phyloP scores from a whole-genome alignment of 805 yeast species.

The Candida koratica region DNA sequence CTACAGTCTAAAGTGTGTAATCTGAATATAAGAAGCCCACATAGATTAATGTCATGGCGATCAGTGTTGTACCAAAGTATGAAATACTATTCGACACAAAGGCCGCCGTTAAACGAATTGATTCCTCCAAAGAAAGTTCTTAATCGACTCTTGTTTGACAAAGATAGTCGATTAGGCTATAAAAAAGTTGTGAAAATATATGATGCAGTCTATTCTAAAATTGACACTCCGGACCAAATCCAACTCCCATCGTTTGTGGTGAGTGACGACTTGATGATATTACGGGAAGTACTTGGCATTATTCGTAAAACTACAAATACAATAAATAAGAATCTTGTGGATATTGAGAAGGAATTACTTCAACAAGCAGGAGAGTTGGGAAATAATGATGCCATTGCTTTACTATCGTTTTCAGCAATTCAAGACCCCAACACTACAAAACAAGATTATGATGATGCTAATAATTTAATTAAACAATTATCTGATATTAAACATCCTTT shows the following conservation, averaged over 20 bases:
- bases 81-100: slow-evolving; percentile 1
- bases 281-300: slow-evolving; percentile 63
- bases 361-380: slow-evolving; percentile 84
- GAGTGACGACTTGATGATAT: slow-evolving; percentile 59
- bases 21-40: too few relatives aligned
- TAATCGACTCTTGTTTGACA: slow-evolving; percentile 61
- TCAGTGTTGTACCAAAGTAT: too few relatives aligned
- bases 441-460: slow-evolving; percentile 65
- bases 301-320: slow-evolving; percentile 59
- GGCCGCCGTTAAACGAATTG: slow-evolving; percentile 16
- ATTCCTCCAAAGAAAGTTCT: slow-evolving; percentile 58
- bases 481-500: slow-evolving; percentile 64
- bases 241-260: slow-evolving; percentile 44
- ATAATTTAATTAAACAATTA: slow-evolving; percentile 52
- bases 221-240: slow-evolving; percentile 39
- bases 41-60: too few relatives aligned
- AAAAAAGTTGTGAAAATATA: slow-evolving; percentile 52
- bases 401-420: slow-evolving; percentile 66
- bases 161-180: slow-evolving; percentile 55
- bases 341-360: slow-evolving; percentile 67
- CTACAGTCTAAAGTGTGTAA: too few relatives aligned
- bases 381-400: slow-evolving; percentile 72
- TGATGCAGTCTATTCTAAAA: slow-evolving; percentile 45
- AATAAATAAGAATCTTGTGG: slow-evolving; percentile 51
- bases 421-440: slow-evolving; percentile 19